These are phyloP conservation scores for Hylodesmum podocarpum DNA, from an alignment of 306 rosid species.

Conservation along the genomic window DNA sequence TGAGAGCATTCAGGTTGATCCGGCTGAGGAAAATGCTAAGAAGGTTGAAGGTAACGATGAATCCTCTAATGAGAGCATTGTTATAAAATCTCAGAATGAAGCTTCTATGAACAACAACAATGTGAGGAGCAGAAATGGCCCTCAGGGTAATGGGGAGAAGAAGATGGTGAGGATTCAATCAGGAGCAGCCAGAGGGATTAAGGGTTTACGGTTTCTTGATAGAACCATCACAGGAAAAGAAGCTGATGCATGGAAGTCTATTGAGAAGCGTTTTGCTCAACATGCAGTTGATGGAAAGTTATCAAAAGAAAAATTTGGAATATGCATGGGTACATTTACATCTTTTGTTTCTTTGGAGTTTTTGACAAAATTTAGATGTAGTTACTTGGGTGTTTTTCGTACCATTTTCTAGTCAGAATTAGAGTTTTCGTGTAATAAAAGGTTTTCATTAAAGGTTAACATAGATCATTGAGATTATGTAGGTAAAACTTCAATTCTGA, in stretches of 20 bases:
- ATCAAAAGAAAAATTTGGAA: constrained; percentile 69
- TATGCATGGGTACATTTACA: constrained; percentile 62
- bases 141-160: background rate
- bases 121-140: constrained; percentile 35
- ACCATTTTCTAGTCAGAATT: background rate
- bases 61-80: background rate
- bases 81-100: constrained; percentile 20
- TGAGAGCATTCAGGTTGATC: constrained; percentile 60
- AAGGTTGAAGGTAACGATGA: background rate
- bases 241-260: constrained; percentile 63
- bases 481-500: background rate
- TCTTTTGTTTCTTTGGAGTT: background rate
- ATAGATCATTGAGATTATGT: too few relatives aligned
- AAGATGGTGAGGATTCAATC: constrained; percentile 41
- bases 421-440: background rate
- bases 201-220: constrained; percentile 73
- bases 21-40: constrained; percentile 34
- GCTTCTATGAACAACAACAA: background rate
- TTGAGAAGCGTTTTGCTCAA: constrained; percentile 57
- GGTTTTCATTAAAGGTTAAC: background rate
- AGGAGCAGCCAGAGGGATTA: constrained; percentile 66
- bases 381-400: too few relatives aligned
- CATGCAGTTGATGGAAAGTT: constrained; percentile 52
- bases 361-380: background rate
- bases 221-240: constrained; percentile 71